Percentiles rank a stretch among this genome's conserved stretches.
These are phyloP conservation scores for Zymoseptoria pseudotritici DNA, from an alignment of 2,329 filamentous ascomycete species.

Conservation along the genomic window DNA sequence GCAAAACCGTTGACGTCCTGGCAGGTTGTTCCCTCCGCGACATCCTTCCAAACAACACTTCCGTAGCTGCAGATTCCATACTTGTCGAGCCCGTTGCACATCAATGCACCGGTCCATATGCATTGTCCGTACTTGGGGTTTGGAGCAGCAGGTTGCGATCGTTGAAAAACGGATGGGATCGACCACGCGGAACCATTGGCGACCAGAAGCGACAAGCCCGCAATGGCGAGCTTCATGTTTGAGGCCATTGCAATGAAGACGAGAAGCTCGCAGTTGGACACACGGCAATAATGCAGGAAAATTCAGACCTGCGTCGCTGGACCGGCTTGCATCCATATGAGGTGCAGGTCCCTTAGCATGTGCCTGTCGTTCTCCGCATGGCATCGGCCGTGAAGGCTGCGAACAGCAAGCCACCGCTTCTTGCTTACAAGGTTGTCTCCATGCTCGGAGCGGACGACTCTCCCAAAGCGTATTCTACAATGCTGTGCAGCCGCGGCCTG, in stretches of 20 bases:
- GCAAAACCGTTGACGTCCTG: neutral
- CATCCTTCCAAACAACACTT: slow-evolving; percentile 32
- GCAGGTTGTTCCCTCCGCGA: slow-evolving; percentile 39
- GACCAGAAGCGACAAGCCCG: neutral
- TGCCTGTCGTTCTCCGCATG: neutral
- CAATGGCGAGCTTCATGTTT: neutral
- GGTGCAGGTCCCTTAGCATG: neutral
- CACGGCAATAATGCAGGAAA: neutral
- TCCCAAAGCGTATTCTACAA: neutral
- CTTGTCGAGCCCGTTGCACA: slow-evolving; percentile 35
- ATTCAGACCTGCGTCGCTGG: neutral
- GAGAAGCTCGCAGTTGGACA: neutral
- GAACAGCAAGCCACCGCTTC: neutral
- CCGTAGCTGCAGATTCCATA: slow-evolving; percentile 41
- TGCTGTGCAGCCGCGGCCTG: neutral
- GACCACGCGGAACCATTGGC: neutral
- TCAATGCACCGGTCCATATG: slow-evolving; percentile 9
- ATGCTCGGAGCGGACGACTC: neutral
- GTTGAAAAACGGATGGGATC: neutral
- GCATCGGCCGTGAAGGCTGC: neutral
- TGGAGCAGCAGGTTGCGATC: neutral
- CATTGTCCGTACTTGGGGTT: neutral
- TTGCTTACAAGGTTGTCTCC: neutral
- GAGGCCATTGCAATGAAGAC: neutral
- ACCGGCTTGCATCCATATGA: neutral